Conservation (phyloP, 176 grass and related monocot species). For the Carex myosuroides region DNA sequence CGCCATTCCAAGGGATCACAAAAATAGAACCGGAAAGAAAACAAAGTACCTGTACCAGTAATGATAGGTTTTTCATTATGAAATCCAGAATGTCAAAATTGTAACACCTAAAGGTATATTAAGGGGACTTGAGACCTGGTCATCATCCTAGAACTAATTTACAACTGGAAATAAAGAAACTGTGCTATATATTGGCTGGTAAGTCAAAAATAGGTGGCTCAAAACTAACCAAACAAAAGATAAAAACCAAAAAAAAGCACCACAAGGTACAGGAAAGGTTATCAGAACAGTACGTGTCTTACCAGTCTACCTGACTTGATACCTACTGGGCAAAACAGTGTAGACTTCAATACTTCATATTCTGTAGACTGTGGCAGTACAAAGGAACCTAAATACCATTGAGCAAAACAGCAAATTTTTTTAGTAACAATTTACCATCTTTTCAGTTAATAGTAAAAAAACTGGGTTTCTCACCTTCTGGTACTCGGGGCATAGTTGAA, state of each 20-base stretch:
- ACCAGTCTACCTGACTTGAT: neutral
- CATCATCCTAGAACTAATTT: too few species aligned
- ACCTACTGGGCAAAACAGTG: neutral
- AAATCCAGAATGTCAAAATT: neutral
- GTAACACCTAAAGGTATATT: neutral
- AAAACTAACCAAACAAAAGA: neutral
- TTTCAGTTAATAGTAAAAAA: neutral
- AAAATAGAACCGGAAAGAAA: neutral
- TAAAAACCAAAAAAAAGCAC: neutral
- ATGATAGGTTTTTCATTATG: neutral
- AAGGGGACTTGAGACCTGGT: too few species aligned
- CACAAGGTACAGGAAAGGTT: neutral
- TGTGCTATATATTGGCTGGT: neutral
- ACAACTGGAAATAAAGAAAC: neutral
- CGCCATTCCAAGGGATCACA: neutral
- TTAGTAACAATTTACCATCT: neutral
- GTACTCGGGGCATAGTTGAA: neutral
- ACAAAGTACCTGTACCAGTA: neutral
- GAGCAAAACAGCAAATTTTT: neutral
- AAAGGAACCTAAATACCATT: neutral
- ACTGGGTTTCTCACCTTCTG: too few species aligned
- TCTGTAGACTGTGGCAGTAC: neutral
- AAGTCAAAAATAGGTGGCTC: neutral
- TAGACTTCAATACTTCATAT: neutral
- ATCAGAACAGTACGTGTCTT: neutral